A percentile compares a stretch with the other conserved stretches of the same genome.
Conservation (phyloP, 2,329 filamentous ascomycete species). For the Aspergillus phoenicis region DNA sequence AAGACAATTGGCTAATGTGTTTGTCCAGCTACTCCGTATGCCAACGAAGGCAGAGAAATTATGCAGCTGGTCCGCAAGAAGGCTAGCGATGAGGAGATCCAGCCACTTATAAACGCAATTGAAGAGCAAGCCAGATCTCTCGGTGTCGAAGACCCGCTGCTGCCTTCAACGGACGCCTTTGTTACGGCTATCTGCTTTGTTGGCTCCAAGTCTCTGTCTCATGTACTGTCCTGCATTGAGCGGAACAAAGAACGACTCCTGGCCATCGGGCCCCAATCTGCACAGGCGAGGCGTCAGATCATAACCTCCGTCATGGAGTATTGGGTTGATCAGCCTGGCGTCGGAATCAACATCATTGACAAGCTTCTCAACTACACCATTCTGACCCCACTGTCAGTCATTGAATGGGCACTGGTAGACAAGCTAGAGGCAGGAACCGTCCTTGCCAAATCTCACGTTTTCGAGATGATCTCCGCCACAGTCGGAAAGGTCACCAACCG, state of each 20-base stretch:
- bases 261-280: constrained; percentile 72
- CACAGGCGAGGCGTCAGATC: constrained; percentile 80
- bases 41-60: constrained; percentile 80
- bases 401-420: constrained; percentile 84
- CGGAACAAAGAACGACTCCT: constrained; percentile 87
- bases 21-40: constrained; percentile 71
- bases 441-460: constrained; percentile 75
- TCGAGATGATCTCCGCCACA: constrained; percentile 87
- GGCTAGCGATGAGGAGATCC: constrained; percentile 82
- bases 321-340: constrained; percentile 89
- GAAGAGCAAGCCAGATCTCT: constrained; percentile 73
- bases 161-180: constrained; percentile 90
- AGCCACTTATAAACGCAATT: constrained; percentile 76
- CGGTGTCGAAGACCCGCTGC: constrained; percentile 71
- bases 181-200: constrained; percentile 91
- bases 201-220: constrained; percentile 92
- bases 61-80: constrained; percentile 79
- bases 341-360: constrained; percentile 89
- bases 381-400: constrained; percentile 78
- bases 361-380: constrained; percentile 98
- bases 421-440: constrained; percentile 64
- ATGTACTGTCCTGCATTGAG: constrained; percentile 94
- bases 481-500: constrained; percentile 87
- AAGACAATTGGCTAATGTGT: constrained; percentile 17
- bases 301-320: constrained; percentile 88